Conservation (phyloP, 225 moss, liverwort and hornwort species). For the Pleurozium schreberi region DNA sequence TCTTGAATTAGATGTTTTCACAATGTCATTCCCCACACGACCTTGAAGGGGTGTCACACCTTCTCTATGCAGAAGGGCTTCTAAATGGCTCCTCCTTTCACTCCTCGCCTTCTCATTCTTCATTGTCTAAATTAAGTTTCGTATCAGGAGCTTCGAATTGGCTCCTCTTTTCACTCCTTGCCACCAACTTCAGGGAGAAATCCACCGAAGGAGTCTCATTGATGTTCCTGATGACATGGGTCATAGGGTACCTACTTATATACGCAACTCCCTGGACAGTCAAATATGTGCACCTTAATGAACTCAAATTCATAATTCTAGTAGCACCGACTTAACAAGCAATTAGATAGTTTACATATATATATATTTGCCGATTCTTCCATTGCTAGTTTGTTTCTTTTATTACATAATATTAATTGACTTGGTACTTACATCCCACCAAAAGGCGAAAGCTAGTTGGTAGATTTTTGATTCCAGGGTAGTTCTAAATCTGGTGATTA, state of each 20-base stretch:
- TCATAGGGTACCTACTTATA: constrained; percentile 54
- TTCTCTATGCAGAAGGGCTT: no score
- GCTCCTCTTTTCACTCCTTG: no score
- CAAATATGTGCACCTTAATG: not conserved
- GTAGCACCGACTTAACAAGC: not conserved
- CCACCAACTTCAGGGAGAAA: constrained; percentile 75
- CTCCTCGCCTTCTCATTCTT: no score
- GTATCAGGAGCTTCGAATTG: no score
- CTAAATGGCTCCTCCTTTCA: no score
- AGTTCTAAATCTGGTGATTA: not conserved
- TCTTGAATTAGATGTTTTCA: no score
- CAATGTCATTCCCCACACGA: no score
- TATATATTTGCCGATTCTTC: not conserved
- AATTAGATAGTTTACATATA: no score
- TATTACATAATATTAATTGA: not conserved
- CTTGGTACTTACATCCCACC: not conserved
- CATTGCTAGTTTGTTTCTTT: not conserved
- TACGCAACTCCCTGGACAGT: not conserved
- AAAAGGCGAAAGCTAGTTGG: not conserved
- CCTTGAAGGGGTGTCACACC: no score
- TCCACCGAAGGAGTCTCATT: constrained; percentile 85
- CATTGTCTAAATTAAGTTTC: no score
- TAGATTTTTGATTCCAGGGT: not conserved
- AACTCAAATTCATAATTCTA: not conserved
- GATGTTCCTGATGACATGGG: constrained; percentile 90